Percentiles rank a stretch among this genome's conserved stretches.
phyloP scores from a whole-genome alignment of 192 early-diverging fungal species.

The Coemansia sp. region DNA sequence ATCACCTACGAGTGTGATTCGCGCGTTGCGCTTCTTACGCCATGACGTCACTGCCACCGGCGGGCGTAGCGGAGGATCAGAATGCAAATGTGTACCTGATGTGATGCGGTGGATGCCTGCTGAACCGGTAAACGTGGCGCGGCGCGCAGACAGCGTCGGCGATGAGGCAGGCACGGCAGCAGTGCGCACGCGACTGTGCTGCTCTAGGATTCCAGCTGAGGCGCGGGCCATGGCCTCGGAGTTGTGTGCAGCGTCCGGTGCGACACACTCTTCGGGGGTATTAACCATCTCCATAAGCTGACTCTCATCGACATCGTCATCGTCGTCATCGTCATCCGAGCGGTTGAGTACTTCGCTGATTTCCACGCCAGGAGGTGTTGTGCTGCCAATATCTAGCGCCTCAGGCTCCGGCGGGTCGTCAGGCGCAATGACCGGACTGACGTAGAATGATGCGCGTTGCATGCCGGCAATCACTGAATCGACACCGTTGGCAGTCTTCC shows the following conservation, averaged over 20 bases:
- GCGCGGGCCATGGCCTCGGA: constrained; percentile 39
- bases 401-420: constrained; percentile 51
- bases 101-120: constrained; percentile 45
- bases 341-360: constrained; percentile 54
- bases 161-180: constrained; percentile 38
- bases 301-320: constrained; percentile 48
- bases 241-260: constrained; percentile 27
- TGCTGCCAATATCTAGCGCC: constrained; percentile 35
- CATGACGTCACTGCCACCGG: constrained; percentile 54
- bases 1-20: constrained; percentile 90
- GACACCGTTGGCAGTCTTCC: constrained; percentile 11
- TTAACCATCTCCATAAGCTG: constrained; percentile 57
- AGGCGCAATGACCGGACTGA: constrained; percentile 40
- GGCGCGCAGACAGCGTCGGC: constrained; percentile 12
- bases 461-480: constrained; percentile 14
- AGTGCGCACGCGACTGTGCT: constrained; percentile 16
- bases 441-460: constrained; percentile 49
- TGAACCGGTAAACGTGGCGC: constrained; percentile 8
- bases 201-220: constrained; percentile 38
- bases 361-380: constrained; percentile 36
- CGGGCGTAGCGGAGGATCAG: constrained; percentile 50
- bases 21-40: constrained; percentile 57
- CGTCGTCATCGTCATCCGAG: constrained; percentile 45
- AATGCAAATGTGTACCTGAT: constrained; percentile 52
- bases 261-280: constrained; percentile 44